Percentiles rank a stretch among this genome's conserved stretches.
phyloP scores from a whole-genome alignment of 2,329 filamentous ascomycete genomes.

The Neospermospora avenae region DNA sequence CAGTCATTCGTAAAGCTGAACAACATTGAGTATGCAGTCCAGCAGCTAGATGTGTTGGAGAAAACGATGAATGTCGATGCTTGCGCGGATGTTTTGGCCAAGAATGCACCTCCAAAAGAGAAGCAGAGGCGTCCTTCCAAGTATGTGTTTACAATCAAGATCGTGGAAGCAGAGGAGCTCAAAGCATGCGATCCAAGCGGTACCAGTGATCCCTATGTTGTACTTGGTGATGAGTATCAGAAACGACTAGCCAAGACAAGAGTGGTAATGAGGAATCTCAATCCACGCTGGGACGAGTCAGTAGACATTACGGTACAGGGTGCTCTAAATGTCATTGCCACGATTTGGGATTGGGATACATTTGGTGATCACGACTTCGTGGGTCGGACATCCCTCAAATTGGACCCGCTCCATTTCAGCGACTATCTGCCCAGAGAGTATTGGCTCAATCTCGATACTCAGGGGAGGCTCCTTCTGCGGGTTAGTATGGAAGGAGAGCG shows the following conservation, averaged over 20 bases:
- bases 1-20: constrained; percentile 97
- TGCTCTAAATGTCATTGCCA: constrained; percentile 90
- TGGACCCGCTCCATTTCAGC: constrained; percentile 96
- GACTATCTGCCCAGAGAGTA: constrained; percentile 96
- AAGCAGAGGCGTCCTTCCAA: constrained; percentile 68
- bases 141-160: constrained; percentile 98
- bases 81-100: constrained; percentile 78
- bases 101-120: constrained; percentile 67
- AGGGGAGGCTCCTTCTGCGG: constrained; percentile 81
- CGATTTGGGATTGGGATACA: constrained; percentile 97
- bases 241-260: constrained; percentile 94
- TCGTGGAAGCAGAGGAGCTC: constrained; percentile 94
- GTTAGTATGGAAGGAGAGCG: constrained; percentile 99
- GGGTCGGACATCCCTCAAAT: constrained; percentile 90
- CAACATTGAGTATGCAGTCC: constrained; percentile 92
- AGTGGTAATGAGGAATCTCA: constrained; percentile 84
- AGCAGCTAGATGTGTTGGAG: constrained; percentile 88
- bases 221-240: constrained; percentile 95
- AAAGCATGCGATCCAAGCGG: constrained; percentile 98
- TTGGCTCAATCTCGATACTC: constrained; percentile 95
- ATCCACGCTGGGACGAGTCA: constrained; percentile 95
- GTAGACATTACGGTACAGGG: constrained; percentile 93
- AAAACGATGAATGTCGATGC: constrained; percentile 86
- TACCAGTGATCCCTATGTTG: constrained; percentile 93
- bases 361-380: constrained; percentile 98